Base-by-base conservation (phyloP, 1,284 basidiomycete species). In the Gymnopus androsaceus region DNA sequence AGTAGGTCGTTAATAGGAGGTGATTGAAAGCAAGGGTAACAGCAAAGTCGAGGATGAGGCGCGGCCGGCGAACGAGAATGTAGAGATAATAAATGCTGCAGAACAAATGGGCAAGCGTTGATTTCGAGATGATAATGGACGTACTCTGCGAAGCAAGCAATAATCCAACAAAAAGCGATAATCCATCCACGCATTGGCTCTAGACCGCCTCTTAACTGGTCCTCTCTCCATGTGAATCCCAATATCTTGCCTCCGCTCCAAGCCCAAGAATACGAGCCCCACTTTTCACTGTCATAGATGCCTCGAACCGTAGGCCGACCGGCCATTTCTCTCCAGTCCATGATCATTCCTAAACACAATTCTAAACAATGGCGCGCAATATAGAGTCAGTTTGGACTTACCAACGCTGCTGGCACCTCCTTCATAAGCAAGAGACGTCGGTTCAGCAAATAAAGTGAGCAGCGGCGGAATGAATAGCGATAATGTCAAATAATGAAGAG, bases 261-360 rank as follows among this genome's bases (percentile, higher is more conserved):
- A 5, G 84, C 87, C 61, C 85, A 84, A 34, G 80, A 78, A 68
- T 84, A 83, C 27, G 84, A 81, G 48, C 73, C 76, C 84, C 87
- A 91, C 34, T 81, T 74, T 51, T 82, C 81, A 57, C 81, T 83
- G 17, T 83, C 85, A 38, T 82, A 79, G 54, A 82, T 73, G 15
- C 83, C 81, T 56, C 80, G 81, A 1, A 88, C 82, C 0, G 92
- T 94, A 2, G 90, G 84, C 55, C 83, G 75, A 7, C 92, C 90
- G 1, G 92, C 90, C 81, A 99, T 88, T 71, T 98, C 92, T 46
- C 94, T 82, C 96, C 96, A 99, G 73, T 99, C 95, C 84, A 99
- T 92, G 28, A 98, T 78, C 90, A 95, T 92, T 8, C 88, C 87
- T 89, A 54, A 46, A 44, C 56, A 5, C 36, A 53, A 50, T 51